Evolutionary conservation across 2,329 filamentous ascomycete species (phyloP).

Genomic region (Epichloe scottii): DNA sequence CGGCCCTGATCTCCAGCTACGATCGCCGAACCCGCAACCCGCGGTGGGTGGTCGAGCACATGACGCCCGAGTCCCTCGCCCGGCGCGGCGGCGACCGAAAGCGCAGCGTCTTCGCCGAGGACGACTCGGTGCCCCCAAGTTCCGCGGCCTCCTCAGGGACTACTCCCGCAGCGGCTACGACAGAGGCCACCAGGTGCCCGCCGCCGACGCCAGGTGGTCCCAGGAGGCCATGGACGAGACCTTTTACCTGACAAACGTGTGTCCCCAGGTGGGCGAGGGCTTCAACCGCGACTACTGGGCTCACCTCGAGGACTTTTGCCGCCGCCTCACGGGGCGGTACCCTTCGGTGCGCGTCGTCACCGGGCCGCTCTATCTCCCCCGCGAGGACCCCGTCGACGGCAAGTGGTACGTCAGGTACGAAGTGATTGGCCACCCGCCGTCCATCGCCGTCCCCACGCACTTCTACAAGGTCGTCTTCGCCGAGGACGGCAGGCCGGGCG

Average conservation of each 20-base stretch:
- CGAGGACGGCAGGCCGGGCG: constrained; percentile 59
- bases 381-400: constrained; percentile 65
- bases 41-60: constrained; percentile 91
- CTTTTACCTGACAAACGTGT: constrained; percentile 92
- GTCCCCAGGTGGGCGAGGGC: constrained; percentile 91
- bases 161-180: constrained; percentile 94
- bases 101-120: constrained; percentile 73
- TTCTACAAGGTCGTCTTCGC: constrained; percentile 99
- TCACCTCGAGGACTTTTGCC: constrained; percentile 95
- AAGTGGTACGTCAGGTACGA: constrained; percentile 97
- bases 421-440: constrained; percentile 86
- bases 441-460: constrained; percentile 91
- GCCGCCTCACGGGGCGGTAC: constrained; percentile 66
- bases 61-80: constrained; percentile 75
- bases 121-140: constrained; percentile 67
- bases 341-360: constrained; percentile 86
- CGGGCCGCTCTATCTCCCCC: constrained; percentile 84
- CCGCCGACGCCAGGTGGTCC: constrained; percentile 91
- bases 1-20: constrained; percentile 73
- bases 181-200: constrained; percentile 91
- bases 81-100: constrained; percentile 68
- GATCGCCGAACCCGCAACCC: constrained; percentile 87
- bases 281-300: constrained; percentile 99
- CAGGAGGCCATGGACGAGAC: constrained; percentile 92
- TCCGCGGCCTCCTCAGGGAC: constrained; percentile 82